Percentiles rank a stretch among this genome's conserved stretches.
phyloP scores from a whole-genome alignment of 2,329 filamentous ascomycete genomes.

The Trichoderma sp. region DNA sequence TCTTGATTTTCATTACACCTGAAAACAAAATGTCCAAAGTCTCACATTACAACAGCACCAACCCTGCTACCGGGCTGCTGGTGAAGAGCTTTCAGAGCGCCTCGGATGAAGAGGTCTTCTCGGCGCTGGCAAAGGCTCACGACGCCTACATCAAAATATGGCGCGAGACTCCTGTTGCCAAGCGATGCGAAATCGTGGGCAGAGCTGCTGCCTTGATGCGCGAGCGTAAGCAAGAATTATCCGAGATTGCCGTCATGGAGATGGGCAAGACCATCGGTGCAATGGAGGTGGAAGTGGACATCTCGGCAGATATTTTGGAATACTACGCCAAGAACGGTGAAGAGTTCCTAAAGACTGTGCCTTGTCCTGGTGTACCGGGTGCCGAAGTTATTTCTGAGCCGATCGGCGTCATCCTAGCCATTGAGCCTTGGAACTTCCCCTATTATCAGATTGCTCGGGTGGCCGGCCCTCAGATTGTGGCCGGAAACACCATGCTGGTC shows the following conservation, averaged over 20 bases:
- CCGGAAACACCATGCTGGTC: constrained; percentile 67
- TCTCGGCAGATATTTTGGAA: background rate
- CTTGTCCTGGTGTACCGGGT: background rate
- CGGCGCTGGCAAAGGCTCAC: too few species aligned
- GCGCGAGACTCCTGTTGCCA: too few species aligned
- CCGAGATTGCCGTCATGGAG: background rate
- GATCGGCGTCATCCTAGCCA: constrained; percentile 35
- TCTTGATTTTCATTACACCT: too few species aligned
- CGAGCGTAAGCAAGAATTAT: background rate
- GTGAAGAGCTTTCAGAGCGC: too few species aligned
- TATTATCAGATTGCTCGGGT: constrained; percentile 76
- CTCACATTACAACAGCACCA: too few species aligned
- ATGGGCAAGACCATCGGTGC: background rate
- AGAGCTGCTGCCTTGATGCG: background rate
- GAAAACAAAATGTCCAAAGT: too few species aligned
- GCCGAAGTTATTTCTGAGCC: background rate
- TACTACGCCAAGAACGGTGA: constrained; percentile 7
- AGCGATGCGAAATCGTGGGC: too few species aligned
- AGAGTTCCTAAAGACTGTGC: background rate
- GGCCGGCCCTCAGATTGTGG: constrained; percentile 67
- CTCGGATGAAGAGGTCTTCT: too few species aligned
- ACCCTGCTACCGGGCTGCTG: too few species aligned
- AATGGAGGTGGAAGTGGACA: background rate
- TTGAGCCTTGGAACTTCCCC: constrained; percentile 82
- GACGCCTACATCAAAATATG: too few species aligned